Evolutionary conservation across 2,329 filamentous ascomycete species (phyloP).

Genomic region (Paraphaeosphaeria sporulosa): DNA sequence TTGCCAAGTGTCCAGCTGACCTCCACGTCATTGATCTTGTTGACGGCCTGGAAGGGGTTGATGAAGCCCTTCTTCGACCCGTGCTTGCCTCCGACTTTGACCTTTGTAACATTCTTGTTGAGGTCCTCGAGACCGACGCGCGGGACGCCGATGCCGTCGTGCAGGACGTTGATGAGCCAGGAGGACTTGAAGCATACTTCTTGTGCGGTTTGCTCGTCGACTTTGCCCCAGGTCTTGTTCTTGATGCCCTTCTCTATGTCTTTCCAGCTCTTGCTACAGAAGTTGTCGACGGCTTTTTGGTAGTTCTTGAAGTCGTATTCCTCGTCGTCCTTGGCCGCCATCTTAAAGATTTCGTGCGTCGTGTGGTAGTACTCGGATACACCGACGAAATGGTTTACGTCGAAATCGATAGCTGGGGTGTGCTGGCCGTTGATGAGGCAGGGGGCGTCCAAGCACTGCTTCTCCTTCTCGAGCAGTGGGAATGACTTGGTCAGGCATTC

Average conservation of each 20-base stretch:
- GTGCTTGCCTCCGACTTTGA: slow-evolving; percentile 69
- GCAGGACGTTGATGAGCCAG: slow-evolving; percentile 95
- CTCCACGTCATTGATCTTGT: slow-evolving; percentile 90
- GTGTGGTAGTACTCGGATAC: slow-evolving; percentile 99
- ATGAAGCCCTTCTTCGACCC: slow-evolving; percentile 71
- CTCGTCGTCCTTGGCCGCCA: slow-evolving; percentile 72
- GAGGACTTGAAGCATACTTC: slow-evolving; percentile 98
- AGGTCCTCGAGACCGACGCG: slow-evolving; percentile 78
- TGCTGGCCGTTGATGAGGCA: slow-evolving; percentile 92
- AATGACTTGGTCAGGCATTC: slow-evolving; percentile 84
- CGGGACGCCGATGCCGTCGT: slow-evolving; percentile 94
- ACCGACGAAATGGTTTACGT: slow-evolving; percentile 96
- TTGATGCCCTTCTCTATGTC: slow-evolving; percentile 73
- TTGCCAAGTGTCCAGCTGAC: slow-evolving; percentile 98
- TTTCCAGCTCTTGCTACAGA: slow-evolving; percentile 85
- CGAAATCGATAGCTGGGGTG: slow-evolving; percentile 94
- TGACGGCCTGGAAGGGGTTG: slow-evolving; percentile 88
- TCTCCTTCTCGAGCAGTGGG: slow-evolving; percentile 88
- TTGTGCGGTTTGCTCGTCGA: slow-evolving; percentile 75
- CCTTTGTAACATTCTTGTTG: slow-evolving; percentile 74
- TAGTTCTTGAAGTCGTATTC: slow-evolving; percentile 92
- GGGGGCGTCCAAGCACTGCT: slow-evolving; percentile 80
- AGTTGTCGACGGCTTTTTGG: slow-evolving; percentile 81
- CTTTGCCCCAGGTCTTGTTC: slow-evolving; percentile 73
- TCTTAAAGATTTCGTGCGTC: slow-evolving; percentile 90